These are phyloP conservation scores for Orbilia oligospora DNA, from an alignment of 2,329 filamentous ascomycete genomes.

Conservation along the genomic window DNA sequence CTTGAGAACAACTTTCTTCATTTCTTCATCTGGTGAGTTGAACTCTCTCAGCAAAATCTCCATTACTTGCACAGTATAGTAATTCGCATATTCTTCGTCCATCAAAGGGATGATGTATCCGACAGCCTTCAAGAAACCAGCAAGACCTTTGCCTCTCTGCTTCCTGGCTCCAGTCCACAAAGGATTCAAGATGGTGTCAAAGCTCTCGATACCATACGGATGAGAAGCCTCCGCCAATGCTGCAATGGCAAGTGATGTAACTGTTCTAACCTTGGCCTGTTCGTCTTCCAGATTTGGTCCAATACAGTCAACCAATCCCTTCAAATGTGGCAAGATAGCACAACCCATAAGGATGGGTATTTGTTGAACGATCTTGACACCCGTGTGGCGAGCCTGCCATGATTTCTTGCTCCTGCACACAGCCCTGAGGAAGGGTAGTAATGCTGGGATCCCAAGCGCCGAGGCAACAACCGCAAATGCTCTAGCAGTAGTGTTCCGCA, in stretches of 20 bases:
- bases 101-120: slow-evolving; percentile 98
- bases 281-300: slow-evolving; percentile 96
- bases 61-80: slow-evolving; percentile 99
- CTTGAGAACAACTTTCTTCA: slow-evolving; percentile 99
- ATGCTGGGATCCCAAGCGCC: slow-evolving; percentile 92
- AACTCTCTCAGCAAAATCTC: slow-evolving; percentile 97
- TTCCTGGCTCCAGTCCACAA: slow-evolving; percentile 97
- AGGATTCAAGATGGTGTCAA: slow-evolving; percentile 96
- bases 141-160: slow-evolving; percentile 94
- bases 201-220: slow-evolving; percentile 98
- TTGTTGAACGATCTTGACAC: slow-evolving; percentile 99
- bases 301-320: slow-evolving; percentile 96
- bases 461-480: slow-evolving; percentile 98
- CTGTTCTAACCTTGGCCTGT: slow-evolving; percentile 96
- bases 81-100: slow-evolving; percentile 99
- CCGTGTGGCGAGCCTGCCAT: slow-evolving; percentile 97
- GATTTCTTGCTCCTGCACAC: slow-evolving; percentile 99
- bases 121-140: slow-evolving; percentile 95
- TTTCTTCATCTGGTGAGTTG: slow-evolving; percentile 96
- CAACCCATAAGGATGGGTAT: slow-evolving; percentile 99
- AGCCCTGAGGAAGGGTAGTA: slow-evolving; percentile 93
- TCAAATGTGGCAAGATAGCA: slow-evolving; percentile 93
- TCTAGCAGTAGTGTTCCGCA: slow-evolving; percentile 95
- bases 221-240: slow-evolving; percentile 96
- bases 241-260: slow-evolving; percentile 93